These are phyloP conservation scores for Penicillium riverlandense DNA, from an alignment of 495 filamentous ascomycete genomes.

Conservation along the genomic window DNA sequence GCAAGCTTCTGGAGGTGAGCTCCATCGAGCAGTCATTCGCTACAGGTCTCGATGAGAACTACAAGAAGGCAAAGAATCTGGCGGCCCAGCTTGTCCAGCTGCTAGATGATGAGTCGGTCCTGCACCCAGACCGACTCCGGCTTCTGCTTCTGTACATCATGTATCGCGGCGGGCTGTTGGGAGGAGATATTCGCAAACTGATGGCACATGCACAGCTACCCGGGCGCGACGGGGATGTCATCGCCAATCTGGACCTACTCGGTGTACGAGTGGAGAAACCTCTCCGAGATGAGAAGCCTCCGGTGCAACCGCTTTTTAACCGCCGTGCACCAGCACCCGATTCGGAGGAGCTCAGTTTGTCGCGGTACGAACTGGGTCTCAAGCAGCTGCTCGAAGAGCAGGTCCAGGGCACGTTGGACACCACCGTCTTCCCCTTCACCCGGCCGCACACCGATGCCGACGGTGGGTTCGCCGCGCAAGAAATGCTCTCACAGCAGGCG, in stretches of 20 bases:
- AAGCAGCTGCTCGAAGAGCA: conserved; percentile 67
- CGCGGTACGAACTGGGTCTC: conserved; percentile 44
- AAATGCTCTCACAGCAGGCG: conserved; percentile 52
- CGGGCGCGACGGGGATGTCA: conserved; percentile 59
- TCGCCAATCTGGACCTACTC: conserved; percentile 74
- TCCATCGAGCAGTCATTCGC: conserved; percentile 79
- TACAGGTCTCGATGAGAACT: conserved; percentile 90
- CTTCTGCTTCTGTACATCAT: conserved; percentile 80
- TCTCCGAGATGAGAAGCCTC: conserved; percentile 67
- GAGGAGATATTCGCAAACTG: conserved; percentile 77
- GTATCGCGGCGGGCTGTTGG: conserved; percentile 79
- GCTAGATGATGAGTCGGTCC: conserved; percentile 70
- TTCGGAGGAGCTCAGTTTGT: conserved; percentile 46
- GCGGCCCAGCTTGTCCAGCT: conserved; percentile 79
- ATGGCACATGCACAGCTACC: conserved; percentile 77
- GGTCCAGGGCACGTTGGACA: conserved; percentile 47
- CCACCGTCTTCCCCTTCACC: conserved; percentile 67
- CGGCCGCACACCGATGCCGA: conserved; percentile 66
- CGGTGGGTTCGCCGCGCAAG: conserved; percentile 43
- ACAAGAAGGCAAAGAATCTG: conserved; percentile 81
- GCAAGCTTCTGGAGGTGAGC: conserved; percentile 80
- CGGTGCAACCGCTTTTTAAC: conserved; percentile 59
- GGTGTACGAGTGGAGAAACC: conserved; percentile 67
- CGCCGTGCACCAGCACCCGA: conserved; percentile 44
- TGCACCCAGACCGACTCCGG: conserved; percentile 66